Percentiles rank a stretch among this genome's conserved stretches.
Evolutionary conservation across 352 stramenopile species (phyloP).

Genomic region (Phytophthora sp.): DNA sequence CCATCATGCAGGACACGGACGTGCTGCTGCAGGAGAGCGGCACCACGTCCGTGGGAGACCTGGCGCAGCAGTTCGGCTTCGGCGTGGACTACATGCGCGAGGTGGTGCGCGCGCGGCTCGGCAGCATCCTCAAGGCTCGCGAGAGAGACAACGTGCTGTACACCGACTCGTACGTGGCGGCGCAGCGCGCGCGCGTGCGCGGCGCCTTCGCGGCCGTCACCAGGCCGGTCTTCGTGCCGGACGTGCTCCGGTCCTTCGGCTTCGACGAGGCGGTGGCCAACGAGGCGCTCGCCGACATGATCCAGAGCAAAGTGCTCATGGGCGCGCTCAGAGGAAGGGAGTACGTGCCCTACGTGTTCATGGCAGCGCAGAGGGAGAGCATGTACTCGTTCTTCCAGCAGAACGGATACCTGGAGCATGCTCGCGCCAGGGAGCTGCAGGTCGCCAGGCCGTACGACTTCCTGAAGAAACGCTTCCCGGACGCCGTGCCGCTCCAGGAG

Average conservation of each 20-base stretch:
- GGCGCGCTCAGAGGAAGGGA: constrained; percentile 70
- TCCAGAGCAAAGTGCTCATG: constrained; percentile 59
- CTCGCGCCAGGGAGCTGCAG: constrained; percentile 62
- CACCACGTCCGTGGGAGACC: constrained; percentile 65
- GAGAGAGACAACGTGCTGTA: constrained; percentile 76
- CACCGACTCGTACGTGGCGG: constrained; percentile 75
- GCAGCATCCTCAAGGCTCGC: constrained; percentile 64
- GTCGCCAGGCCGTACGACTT: constrained; percentile 76
- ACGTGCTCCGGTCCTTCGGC: constrained; percentile 55
- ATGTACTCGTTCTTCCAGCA: constrained; percentile 89
- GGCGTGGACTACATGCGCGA: constrained; percentile 85
- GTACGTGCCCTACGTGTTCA: constrained; percentile 83
- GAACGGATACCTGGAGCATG: constrained; percentile 80
- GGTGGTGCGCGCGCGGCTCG: constrained; percentile 67
- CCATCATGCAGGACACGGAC: constrained; percentile 85
- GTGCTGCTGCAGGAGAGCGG: constrained; percentile 77
- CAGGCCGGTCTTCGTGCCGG: constrained; percentile 71
- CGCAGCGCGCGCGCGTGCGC: constrained; percentile 67
- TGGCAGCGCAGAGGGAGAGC: constrained; percentile 71
- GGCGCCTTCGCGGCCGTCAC: constrained; percentile 71
- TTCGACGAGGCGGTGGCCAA: constrained; percentile 75
- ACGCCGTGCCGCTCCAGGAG: constrained; percentile 69
- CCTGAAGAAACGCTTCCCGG: constrained; percentile 68
- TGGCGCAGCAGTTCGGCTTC: constrained; percentile 85
- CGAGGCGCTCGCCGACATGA: constrained; percentile 63